phyloP scores from a whole-genome alignment of 495 filamentous ascomycete genomes.

The Melanomma pulvis-pyrius region DNA sequence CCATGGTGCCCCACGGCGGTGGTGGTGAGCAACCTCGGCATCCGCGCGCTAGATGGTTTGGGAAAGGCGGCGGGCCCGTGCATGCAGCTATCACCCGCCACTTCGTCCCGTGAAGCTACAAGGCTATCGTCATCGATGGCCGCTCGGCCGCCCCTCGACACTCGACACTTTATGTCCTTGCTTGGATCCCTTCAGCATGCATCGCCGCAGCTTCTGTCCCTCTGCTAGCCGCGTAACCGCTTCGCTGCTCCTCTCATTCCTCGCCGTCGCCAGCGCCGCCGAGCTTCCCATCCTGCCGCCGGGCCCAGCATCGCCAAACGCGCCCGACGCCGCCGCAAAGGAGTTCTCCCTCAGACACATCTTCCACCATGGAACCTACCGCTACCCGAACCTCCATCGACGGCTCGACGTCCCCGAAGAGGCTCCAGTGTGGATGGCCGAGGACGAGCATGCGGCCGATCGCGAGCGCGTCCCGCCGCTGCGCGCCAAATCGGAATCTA shows the following conservation, averaged over 20 bases:
- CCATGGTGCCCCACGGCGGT: too few species aligned
- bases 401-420: constrained; percentile 70
- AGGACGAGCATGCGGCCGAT: constrained; percentile 58
- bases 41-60: background rate
- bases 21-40: background rate
- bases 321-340: constrained; percentile 2
- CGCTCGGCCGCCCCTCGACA: too few species aligned
- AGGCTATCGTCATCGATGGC: background rate
- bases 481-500: constrained; percentile 59
- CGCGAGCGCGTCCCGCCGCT: constrained; percentile 52
- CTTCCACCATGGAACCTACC: constrained; percentile 80
- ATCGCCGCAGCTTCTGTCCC: constrained; percentile 27
- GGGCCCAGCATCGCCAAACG: constrained; percentile 1
- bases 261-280: constrained; percentile 54
- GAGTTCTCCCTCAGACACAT: constrained; percentile 70
- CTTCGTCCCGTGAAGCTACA: constrained; percentile 3
- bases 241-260: constrained; percentile 63
- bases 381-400: constrained; percentile 72
- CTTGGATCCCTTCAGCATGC: constrained; percentile 17
- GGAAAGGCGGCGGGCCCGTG: background rate
- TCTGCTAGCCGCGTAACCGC: constrained; percentile 62
- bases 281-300: constrained; percentile 34
- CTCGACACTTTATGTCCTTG: too few species aligned
- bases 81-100: background rate
- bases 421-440: constrained; percentile 62